Conservation (phyloP, 805 yeast species). For the Pichia sporocuriosa region DNA sequence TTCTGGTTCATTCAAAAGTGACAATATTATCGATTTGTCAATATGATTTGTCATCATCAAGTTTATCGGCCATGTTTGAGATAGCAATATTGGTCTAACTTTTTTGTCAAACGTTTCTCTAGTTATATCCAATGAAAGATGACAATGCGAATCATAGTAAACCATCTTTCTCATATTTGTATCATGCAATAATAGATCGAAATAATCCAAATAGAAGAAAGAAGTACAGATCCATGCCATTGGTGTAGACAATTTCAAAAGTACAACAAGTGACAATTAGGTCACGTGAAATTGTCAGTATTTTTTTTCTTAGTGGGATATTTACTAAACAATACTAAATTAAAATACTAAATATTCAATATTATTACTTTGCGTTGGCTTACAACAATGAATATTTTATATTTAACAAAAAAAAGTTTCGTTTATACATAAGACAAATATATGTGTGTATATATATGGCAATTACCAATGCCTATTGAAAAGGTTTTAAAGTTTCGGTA, state of each 20-base stretch:
- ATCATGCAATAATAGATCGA: no score
- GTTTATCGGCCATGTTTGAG: conserved; percentile 13
- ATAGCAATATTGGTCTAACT: conserved; percentile 1
- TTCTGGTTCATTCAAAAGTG: conserved; percentile 9
- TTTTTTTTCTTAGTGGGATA: no score
- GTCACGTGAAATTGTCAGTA: no score
- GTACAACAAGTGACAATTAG: not conserved
- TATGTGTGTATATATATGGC: no score
- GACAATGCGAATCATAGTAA: conserved; percentile 37
- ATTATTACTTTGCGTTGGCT: no score
- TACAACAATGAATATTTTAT: no score
- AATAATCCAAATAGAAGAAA: not conserved
- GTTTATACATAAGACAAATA: no score
- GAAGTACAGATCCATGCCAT: no score
- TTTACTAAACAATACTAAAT: no score
- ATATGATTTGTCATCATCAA: conserved; percentile 45
- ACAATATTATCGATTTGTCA: conserved; percentile 28
- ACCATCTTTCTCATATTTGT: not conserved
- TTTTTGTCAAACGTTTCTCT: conserved; percentile 1
- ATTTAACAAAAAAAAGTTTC: no score
- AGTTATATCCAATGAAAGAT: conserved; percentile 25
- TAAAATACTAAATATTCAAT: no score
- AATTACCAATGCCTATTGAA: no score
- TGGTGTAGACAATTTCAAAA: not conserved
- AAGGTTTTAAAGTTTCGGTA: not conserved